phyloP scores from a whole-genome alignment of 495 filamentous ascomycete species.

The Lepraria neglecta region DNA sequence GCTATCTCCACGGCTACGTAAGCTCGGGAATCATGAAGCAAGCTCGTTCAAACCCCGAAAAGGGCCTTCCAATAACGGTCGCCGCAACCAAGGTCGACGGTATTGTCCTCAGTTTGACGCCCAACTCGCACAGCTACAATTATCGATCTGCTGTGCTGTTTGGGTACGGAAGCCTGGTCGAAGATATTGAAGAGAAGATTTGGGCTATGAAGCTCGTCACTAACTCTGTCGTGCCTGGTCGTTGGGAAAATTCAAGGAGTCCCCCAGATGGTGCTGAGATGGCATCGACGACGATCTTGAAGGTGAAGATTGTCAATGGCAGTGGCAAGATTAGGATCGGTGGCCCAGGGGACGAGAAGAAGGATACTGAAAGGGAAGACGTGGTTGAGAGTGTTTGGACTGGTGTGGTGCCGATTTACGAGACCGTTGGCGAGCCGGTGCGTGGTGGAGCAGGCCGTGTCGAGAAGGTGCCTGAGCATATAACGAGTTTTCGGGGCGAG shows the following conservation, averaged over 20 bases:
- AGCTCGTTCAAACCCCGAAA: conserved; percentile 37
- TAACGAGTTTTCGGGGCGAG: conserved; percentile 50
- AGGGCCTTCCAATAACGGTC: conserved; percentile 58
- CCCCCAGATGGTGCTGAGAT: conserved; percentile 73
- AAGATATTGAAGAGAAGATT: conserved; percentile 61
- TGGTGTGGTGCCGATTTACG: conserved; percentile 74
- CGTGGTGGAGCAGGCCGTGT: conserved; percentile 55
- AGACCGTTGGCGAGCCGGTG: conserved; percentile 61
- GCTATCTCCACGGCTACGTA: conserved; percentile 86
- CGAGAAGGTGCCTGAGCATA: conserved; percentile 54
- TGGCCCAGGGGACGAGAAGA: conserved; percentile 61
- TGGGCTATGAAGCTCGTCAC: conserved; percentile 83
- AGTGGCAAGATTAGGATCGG: conserved; percentile 75
- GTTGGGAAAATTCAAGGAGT: conserved; percentile 63
- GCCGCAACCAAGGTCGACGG: conserved; percentile 68
- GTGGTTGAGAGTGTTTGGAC: conserved; percentile 63
- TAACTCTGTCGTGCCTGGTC: conserved; percentile 58
- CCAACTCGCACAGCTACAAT: conserved; percentile 78
- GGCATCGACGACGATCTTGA: conserved; percentile 67
- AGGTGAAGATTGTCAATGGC: conserved; percentile 60
- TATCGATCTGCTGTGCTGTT: conserved; percentile 79
- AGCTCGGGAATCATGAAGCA: conserved; percentile 71
- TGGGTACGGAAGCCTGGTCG: conserved; percentile 65
- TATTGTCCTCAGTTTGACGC: conserved; percentile 67
- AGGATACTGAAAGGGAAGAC: conserved; percentile 57